Evolutionary conservation across 2,329 filamentous ascomycete species (phyloP), one percentile per base, ranked within the genome.

Genomic region (Diaporthe ilicicola): DNA sequence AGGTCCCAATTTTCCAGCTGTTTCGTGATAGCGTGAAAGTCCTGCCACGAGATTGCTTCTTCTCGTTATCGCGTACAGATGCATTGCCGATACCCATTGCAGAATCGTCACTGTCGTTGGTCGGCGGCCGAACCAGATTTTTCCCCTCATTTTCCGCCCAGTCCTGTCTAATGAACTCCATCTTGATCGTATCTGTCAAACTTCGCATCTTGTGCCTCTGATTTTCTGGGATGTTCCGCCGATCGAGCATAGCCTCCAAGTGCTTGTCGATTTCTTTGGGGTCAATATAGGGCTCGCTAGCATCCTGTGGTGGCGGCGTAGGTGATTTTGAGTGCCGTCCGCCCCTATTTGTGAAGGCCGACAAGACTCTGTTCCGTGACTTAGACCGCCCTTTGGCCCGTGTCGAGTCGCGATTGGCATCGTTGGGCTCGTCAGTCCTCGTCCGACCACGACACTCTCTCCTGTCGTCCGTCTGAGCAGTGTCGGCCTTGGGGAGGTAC

Each of bases 151-250:
- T 91, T 79, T 92, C 92, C 8, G 89, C 90, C 86, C 93, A 94
- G 79, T 98, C 93, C 79, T 97, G 95, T 67, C 92, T 91, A 76
- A 98, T 94, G 77, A 99, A 97, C 78, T 98, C 95, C 79, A 94
- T 93, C 82, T 99, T 99, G 84, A 98, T 95, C 44, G 93, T 92
- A 74, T 94, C 88, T 73, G 93, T 94, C 72, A 99, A 85, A 70
- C 91, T 95, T 55, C 95, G 90, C 94, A 99, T 98, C 83, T 97
- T 97, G 81, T 95, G 94, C 69, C 95, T 89, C 86, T 97, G 94
- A 74, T 97, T 93, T 77, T 97, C 93, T 3, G 95, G 95, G 68
- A 98, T 97, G 77, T 98, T 97, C 74, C 95, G 89, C 22, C 95
- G 91, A 79, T 97, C 94, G 81, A 97, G 80, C 81, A 90, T 86